These are phyloP conservation scores for Apiotrichum brassicae DNA, from an alignment of 1,284 basidiomycete species.

Conservation along the genomic window DNA sequence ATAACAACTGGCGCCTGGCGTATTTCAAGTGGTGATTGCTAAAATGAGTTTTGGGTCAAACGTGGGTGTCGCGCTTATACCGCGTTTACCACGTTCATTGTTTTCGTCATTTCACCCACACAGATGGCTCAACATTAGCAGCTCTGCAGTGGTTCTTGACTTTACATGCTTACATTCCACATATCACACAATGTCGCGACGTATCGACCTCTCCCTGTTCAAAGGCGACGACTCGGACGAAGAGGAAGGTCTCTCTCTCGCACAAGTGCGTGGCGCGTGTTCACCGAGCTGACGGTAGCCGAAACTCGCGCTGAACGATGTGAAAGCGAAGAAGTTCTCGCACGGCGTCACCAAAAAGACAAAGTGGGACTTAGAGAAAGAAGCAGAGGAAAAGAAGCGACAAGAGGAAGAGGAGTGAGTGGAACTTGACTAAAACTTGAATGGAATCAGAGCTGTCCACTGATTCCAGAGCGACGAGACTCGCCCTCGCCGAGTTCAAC, in stretches of 20 bases:
- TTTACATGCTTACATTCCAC: no score
- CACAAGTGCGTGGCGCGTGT: no score
- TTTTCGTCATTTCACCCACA: no score
- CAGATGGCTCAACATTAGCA: neutral
- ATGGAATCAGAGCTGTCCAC: neutral
- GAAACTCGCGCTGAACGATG: conserved; percentile 29
- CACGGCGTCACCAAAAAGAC: conserved; percentile 48
- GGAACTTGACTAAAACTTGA: conserved; percentile 4
- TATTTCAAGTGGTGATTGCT: no score
- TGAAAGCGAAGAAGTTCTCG: conserved; percentile 45
- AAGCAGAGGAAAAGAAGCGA: conserved; percentile 74
- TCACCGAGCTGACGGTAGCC: neutral
- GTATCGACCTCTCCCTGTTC: conserved; percentile 43
- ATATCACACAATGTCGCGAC: conserved; percentile 26
- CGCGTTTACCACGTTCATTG: no score
- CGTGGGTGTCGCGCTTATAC: no score
- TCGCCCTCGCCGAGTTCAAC: conserved; percentile 10
- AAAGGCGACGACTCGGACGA: conserved; percentile 42
- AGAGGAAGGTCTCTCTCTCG: conserved; percentile 35
- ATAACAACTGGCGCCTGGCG: no score
- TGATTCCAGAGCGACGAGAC: conserved; percentile 1
- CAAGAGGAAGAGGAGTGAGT: conserved; percentile 60
- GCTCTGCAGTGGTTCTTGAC: no score
- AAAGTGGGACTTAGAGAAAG: conserved; percentile 80
- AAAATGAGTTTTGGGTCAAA: no score